These are phyloP conservation scores for Amanita molliuscula DNA, from an alignment of 768 basidiomycete genomes.

Conservation along the genomic window DNA sequence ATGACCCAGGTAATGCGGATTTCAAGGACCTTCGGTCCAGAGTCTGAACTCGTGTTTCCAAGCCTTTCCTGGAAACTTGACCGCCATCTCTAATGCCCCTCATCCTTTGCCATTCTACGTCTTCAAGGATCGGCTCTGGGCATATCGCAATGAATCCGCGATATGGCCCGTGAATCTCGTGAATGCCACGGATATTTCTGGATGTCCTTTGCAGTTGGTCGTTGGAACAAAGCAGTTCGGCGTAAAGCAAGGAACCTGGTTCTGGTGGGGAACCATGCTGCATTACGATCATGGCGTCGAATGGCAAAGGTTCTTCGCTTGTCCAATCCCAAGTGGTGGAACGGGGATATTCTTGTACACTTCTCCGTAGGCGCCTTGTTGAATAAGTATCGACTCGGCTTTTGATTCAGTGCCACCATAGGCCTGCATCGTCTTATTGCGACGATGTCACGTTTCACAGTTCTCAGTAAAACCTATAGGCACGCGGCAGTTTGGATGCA, in stretches of 20 bases:
- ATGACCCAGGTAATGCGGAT: slow-evolving; percentile 19
- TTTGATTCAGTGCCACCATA: slow-evolving; percentile 9
- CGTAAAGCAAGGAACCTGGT: slow-evolving; percentile 36
- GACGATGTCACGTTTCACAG: slow-evolving; percentile 27
- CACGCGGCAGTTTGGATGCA: not conserved
- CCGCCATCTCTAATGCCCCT: slow-evolving; percentile 22
- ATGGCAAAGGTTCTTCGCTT: slow-evolving; percentile 35
- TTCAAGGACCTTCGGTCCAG: not conserved
- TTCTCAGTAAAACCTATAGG: slow-evolving; percentile 12
- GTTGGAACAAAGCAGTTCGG: slow-evolving; percentile 27
- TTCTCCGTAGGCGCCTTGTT: slow-evolving; percentile 25
- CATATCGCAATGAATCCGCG: slow-evolving; percentile 43
- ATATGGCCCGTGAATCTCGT: slow-evolving; percentile 44
- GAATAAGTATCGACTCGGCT: too few species aligned
- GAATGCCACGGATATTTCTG: slow-evolving; percentile 34
- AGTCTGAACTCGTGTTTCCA: not conserved
- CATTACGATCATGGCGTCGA: slow-evolving; percentile 34
- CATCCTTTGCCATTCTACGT: slow-evolving; percentile 44
- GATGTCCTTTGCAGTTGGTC: slow-evolving; percentile 38
- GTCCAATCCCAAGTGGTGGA: slow-evolving; percentile 22
- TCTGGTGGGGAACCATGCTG: slow-evolving; percentile 47
- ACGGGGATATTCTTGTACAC: slow-evolving; percentile 41
- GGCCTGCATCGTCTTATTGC: slow-evolving; percentile 25
- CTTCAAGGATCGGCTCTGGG: slow-evolving; percentile 38
- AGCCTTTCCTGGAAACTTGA: slow-evolving; percentile 42